Evolutionary conservation across 108 stramenopile species (phyloP).

Genomic region (Cyclotella cryptica): DNA sequence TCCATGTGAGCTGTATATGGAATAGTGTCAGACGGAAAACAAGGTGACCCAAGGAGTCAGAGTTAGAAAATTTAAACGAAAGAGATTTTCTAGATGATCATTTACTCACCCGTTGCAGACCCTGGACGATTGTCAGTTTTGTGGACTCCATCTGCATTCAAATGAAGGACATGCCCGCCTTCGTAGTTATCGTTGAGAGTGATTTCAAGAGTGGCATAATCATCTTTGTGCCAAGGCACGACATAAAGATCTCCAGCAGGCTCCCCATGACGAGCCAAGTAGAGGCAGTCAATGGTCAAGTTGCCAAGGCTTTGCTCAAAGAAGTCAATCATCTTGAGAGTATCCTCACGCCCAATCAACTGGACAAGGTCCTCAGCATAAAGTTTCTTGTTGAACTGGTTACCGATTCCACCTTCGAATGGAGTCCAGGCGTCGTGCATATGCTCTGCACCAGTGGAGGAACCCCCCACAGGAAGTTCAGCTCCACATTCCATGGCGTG

Average conservation of each 20-base stretch:
- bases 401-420: not conserved
- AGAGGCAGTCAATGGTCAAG: slow-evolving; percentile 22
- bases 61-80: too few species aligned
- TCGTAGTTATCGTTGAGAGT: slow-evolving; percentile 24
- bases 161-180: slow-evolving; percentile 17
- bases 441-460: not conserved
- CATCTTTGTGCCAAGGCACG: slow-evolving; percentile 20
- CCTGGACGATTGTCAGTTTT: slow-evolving; percentile 27
- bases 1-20: too few species aligned
- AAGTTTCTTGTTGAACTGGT: slow-evolving; percentile 16
- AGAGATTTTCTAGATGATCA: too few species aligned
- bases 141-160: slow-evolving; percentile 17
- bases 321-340: slow-evolving; percentile 18
- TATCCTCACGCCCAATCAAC: slow-evolving; percentile 15
- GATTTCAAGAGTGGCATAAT: slow-evolving; percentile 22
- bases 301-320: slow-evolving; percentile 11
- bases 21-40: too few species aligned
- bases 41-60: too few species aligned
- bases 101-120: slow-evolving; percentile 15
- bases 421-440: not conserved
- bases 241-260: not conserved
- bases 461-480: slow-evolving; percentile 8
- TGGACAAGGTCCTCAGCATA: slow-evolving; percentile 8
- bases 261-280: slow-evolving; percentile 14
- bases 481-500: not conserved